Evolutionary conservation across 441 rosid genomes (phyloP).

Genomic region (Erodium trifolium): DNA sequence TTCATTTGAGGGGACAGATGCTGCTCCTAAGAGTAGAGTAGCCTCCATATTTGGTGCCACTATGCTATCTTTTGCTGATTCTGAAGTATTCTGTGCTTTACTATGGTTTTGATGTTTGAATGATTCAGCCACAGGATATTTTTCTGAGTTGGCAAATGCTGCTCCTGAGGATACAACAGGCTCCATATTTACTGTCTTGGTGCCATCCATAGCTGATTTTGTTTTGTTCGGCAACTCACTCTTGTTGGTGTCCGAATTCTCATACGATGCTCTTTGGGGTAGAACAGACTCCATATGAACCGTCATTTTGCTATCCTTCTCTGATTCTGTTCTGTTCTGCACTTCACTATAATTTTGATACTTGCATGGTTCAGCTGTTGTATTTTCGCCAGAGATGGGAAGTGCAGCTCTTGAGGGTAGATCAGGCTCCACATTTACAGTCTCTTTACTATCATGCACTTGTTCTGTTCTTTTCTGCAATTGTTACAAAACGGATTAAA

Average conservation of each 20-base stretch:
- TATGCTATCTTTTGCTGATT: constrained; percentile 19
- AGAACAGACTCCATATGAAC: too few species aligned
- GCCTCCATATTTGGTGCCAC: constrained; percentile 17
- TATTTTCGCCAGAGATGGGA: too few species aligned
- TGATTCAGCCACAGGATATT: constrained; percentile 7
- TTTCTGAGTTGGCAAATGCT: constrained; percentile 2
- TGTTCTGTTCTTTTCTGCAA: constrained; percentile 6
- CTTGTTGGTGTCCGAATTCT: constrained; percentile 19
- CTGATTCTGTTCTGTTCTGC: too few species aligned
- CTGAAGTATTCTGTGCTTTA: constrained; percentile 28
- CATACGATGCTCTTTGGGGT: constrained; percentile 16
- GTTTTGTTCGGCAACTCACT: not conserved
- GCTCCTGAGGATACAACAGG: constrained; percentile 17
- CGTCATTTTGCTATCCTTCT: too few species aligned
- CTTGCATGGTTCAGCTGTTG: too few species aligned
- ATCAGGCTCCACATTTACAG: constrained; percentile 14
- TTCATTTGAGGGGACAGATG: too few species aligned
- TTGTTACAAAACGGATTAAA: not conserved
- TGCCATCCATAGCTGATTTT: not conserved
- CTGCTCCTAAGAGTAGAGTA: too few species aligned
- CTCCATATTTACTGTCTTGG: not conserved
- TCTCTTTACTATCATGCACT: constrained; percentile 13
- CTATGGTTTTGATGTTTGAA: constrained; percentile 23
- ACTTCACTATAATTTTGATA: too few species aligned
- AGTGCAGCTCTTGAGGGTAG: not conserved